Percentiles rank a stretch among this genome's conserved stretches.
phyloP scores from a whole-genome alignment of 371 early-diverging fungal species.

The Amoeboaphelidium protococcarum region DNA sequence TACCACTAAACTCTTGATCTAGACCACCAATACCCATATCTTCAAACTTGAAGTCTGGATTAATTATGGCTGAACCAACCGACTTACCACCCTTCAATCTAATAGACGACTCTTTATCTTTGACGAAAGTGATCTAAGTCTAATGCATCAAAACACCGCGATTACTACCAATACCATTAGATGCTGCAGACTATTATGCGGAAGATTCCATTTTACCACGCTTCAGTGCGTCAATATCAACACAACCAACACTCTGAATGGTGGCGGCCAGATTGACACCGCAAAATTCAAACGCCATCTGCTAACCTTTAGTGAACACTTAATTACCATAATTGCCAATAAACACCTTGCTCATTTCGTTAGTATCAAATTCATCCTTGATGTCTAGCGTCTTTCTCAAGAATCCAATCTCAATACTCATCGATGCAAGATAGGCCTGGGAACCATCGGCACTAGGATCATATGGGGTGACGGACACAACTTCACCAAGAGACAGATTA shows the following conservation, averaged over 20 bases:
- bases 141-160: constrained; percentile 44
- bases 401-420: constrained; percentile 34
- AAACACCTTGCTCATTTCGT: constrained; percentile 37
- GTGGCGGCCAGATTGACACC: constrained; percentile 34
- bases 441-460: constrained; percentile 25
- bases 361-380: constrained; percentile 30
- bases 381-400: constrained; percentile 22
- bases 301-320: too few relatives aligned
- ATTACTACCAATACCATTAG: background rate
- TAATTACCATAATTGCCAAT: too few relatives aligned
- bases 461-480: constrained; percentile 44
- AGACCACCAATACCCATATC: constrained; percentile 98
- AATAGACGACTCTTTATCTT: constrained; percentile 37
- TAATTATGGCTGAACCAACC: constrained; percentile 36
- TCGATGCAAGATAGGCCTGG: constrained; percentile 32
- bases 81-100: constrained; percentile 35
- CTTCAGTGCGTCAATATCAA: constrained; percentile 29
- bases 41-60: constrained; percentile 93
- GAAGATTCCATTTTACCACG: constrained; percentile 15
- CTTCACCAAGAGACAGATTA: constrained; percentile 45
- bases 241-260: constrained; percentile 24
- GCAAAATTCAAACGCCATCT: constrained; percentile 48
- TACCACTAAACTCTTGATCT: constrained; percentile 84
- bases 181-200: background rate
- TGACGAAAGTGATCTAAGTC: constrained; percentile 34